A percentile compares a stretch with the other conserved stretches of the same genome.
phyloP scores from a whole-genome alignment of 176 grass and related monocot species.

The Oryza meridionalis region DNA sequence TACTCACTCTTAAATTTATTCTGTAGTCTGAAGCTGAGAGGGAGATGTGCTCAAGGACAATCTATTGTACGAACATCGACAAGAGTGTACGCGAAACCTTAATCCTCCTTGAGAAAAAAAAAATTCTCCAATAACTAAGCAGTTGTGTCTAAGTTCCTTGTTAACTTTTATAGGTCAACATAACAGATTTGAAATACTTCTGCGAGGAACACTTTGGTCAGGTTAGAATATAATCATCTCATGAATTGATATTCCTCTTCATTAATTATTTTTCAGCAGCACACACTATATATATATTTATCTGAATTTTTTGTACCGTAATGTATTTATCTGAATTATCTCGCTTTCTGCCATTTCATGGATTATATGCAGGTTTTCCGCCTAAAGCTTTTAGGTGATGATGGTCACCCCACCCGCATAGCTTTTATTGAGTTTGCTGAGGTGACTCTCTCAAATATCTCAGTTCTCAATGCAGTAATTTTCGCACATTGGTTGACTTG shows the following conservation, averaged over 20 bases:
- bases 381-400: constrained; percentile 46
- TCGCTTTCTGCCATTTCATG: not conserved
- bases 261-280: not conserved
- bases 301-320: not conserved
- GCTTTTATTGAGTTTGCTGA: constrained; percentile 57
- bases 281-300: not conserved
- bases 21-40: constrained; percentile 53
- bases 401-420: constrained; percentile 33
- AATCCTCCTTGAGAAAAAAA: not conserved
- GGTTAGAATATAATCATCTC: constrained; percentile 35
- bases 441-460: constrained; percentile 6
- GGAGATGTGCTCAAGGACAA: constrained; percentile 51
- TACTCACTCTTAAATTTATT: not conserved
- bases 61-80: constrained; percentile 57
- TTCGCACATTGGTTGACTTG: not conserved
- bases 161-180: constrained; percentile 34
- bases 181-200: constrained; percentile 35
- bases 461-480: not conserved
- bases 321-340: not conserved
- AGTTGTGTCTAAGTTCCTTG: constrained; percentile 11
- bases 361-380: constrained; percentile 36
- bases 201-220: constrained; percentile 45
- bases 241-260: not conserved
- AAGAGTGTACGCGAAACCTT: constrained; percentile 35
- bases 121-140: not conserved